Conservation (phyloP, 2,329 filamentous ascomycete species). For the Karstenula rhodostoma region DNA sequence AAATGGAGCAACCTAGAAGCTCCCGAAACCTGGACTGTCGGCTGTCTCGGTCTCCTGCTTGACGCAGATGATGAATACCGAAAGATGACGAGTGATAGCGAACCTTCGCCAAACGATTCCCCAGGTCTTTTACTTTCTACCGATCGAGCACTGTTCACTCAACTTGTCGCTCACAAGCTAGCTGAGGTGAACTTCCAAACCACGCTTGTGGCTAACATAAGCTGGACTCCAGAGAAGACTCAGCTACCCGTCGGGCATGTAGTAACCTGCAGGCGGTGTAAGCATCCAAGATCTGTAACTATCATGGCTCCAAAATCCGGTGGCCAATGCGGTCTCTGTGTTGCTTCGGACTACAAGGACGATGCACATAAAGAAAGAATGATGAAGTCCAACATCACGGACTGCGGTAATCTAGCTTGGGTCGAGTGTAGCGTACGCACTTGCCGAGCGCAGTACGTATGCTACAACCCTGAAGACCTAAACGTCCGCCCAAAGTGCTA, state of each 20-base stretch:
- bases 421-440: slow-evolving; percentile 56
- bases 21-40: slow-evolving; percentile 61
- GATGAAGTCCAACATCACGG: slow-evolving; percentile 37
- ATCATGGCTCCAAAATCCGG: slow-evolving; percentile 52
- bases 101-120: slow-evolving; percentile 29
- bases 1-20: slow-evolving; percentile 59
- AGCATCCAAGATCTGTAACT: slow-evolving; percentile 59
- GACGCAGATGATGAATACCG: slow-evolving; percentile 52
- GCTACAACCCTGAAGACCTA: slow-evolving; percentile 56
- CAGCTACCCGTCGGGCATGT: slow-evolving; percentile 55
- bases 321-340: slow-evolving; percentile 55
- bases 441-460: slow-evolving; percentile 61
- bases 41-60: slow-evolving; percentile 57
- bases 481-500: slow-evolving; percentile 59
- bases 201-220: slow-evolving; percentile 53
- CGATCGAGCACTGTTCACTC: slow-evolving; percentile 56
- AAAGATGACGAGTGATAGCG: slow-evolving; percentile 13
- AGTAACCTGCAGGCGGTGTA: slow-evolving; percentile 53
- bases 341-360: slow-evolving; percentile 22
- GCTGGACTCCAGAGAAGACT: slow-evolving; percentile 58
- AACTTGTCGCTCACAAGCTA: slow-evolving; percentile 57
- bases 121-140: slow-evolving; percentile 43
- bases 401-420: slow-evolving; percentile 51
- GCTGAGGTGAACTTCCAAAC: slow-evolving; percentile 58
- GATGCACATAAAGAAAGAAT: slow-evolving; percentile 31